Evolutionary conservation across 2,329 filamentous ascomycete species (phyloP).

Genomic region (Diplodia sapinea): DNA sequence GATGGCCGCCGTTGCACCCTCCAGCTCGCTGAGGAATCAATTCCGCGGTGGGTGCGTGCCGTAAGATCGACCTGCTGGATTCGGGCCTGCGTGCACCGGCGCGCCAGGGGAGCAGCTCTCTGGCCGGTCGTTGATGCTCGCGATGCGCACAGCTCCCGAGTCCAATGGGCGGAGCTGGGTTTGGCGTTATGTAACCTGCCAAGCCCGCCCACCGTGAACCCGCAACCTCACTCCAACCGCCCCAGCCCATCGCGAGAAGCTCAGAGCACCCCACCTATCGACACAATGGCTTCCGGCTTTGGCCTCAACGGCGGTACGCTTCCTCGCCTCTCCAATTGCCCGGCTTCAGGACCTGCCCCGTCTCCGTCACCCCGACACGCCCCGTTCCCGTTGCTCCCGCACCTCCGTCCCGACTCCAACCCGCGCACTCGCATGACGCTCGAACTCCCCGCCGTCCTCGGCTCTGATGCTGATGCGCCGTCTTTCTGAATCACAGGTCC

Average conservation of each 20-base stretch:
- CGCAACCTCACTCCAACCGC: conserved; percentile 24
- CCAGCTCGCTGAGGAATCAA: background rate
- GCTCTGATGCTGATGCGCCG: conserved; percentile 5
- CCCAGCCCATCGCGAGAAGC: conserved; percentile 23
- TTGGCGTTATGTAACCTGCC: conserved; percentile 27
- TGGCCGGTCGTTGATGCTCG: background rate
- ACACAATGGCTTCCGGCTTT: conserved; percentile 78
- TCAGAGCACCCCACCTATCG: conserved; percentile 5
- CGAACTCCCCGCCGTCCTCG: background rate
- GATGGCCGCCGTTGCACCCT: background rate
- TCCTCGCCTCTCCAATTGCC: background rate
- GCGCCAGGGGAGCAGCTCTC: background rate
- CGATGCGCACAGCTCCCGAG: background rate
- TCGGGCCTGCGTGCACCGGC: background rate
- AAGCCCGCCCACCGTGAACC: conserved; percentile 16
- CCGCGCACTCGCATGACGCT: conserved; percentile 14
- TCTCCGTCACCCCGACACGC: background rate
- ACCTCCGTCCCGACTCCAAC: conserved; percentile 2
- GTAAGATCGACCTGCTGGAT: conserved; percentile 22
- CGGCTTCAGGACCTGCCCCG: conserved; percentile 1
- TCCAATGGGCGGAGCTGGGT: conserved; percentile 11
- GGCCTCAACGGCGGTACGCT: conserved; percentile 78
- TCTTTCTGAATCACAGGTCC: conserved; percentile 56
- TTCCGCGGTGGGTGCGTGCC: conserved; percentile 24
- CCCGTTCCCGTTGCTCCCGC: conserved; percentile 34